Base-by-base conservation (phyloP, 306 rosid genomes). In the Gastrolobium bilobum region DNA sequence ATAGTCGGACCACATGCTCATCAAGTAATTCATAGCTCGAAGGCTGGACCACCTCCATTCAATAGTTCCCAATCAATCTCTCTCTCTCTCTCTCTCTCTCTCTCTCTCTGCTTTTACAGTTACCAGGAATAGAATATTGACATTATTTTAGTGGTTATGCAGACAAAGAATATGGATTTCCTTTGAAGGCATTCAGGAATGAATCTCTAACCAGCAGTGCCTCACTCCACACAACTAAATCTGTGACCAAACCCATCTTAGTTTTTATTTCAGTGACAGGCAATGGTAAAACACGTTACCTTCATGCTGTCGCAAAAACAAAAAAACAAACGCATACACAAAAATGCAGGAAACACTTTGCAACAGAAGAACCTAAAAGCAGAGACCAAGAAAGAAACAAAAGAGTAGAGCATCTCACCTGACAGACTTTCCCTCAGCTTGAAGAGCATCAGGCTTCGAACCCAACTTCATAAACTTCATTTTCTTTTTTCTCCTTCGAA, bases 381-480 rank as follows among this genome's bases (percentile, higher is more conserved):
- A 73, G 42, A 42, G 3, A 54, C 50, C 1, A 3, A 50, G 43
- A 60, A 62, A 14, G 43, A 13, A 71, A 44, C 30, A 14, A 57
- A 47, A 53, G 33, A 61, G 35, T 44, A 71, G 71, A 78, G 20
- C 10, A 60, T 4, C 50, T 60, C 29, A 91, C 99, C 98, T 89
- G 69, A 87, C 68, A 67, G 83, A 79, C 64, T 89, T 96, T 10
- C 98, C 99, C 57, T 93, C 92, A 26, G 93, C 88, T 78, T 88
- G 97, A 86, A 96, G 85, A 10, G 89, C 90, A 85, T 91, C 99
- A 67, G 97, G 96, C 85, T 96, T 96, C 10, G 96, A 93, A 50
- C 99, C 99, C 72, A 96, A 50, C 89, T 93, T 96, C 99, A 96
- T 96, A 78, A 91, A 96, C 98, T 96, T 96, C 99, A 96, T 95